Evolutionary conservation across 2,329 filamentous ascomycete species (phyloP).

Genomic region (Alternaria arbusti): DNA sequence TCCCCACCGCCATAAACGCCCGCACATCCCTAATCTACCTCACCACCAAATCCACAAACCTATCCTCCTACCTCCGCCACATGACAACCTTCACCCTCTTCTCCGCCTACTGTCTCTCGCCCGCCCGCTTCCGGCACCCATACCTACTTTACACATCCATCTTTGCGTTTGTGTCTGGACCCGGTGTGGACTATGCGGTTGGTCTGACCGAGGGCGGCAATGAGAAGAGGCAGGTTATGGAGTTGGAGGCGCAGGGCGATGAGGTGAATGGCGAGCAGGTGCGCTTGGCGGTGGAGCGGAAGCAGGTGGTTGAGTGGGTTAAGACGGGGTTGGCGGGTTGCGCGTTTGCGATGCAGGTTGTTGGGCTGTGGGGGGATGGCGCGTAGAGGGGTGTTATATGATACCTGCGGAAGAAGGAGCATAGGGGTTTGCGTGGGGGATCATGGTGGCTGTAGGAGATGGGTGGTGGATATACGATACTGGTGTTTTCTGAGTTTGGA

Average conservation of each 20-base stretch:
- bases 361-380: conserved; percentile 59
- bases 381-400: conserved; percentile 9
- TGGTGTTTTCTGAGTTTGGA: conserved; percentile 54
- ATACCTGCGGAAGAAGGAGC: background rate
- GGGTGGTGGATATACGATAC: conserved; percentile 39
- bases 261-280: conserved; percentile 59
- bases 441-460: background rate
- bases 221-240: conserved; percentile 31
- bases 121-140: conserved; percentile 77
- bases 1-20: conserved; percentile 77
- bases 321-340: conserved; percentile 52
- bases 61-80: conserved; percentile 68
- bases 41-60: conserved; percentile 59
- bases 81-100: conserved; percentile 75
- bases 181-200: conserved; percentile 48
- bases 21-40: conserved; percentile 67
- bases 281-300: conserved; percentile 52
- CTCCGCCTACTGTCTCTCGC: conserved; percentile 79
- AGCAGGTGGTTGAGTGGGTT: conserved; percentile 51
- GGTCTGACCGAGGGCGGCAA: conserved; percentile 28
- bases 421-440: too few species aligned
- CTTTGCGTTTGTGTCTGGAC: conserved; percentile 61
- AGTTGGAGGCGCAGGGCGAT: conserved; percentile 45
- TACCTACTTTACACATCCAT: conserved; percentile 87
- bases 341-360: conserved; percentile 55